A percentile compares a stretch with the other conserved stretches of the same genome.
These are phyloP conservation scores for Phytophthora capsici DNA, from an alignment of 352 stramenopile genomes.

Conservation along the genomic window DNA sequence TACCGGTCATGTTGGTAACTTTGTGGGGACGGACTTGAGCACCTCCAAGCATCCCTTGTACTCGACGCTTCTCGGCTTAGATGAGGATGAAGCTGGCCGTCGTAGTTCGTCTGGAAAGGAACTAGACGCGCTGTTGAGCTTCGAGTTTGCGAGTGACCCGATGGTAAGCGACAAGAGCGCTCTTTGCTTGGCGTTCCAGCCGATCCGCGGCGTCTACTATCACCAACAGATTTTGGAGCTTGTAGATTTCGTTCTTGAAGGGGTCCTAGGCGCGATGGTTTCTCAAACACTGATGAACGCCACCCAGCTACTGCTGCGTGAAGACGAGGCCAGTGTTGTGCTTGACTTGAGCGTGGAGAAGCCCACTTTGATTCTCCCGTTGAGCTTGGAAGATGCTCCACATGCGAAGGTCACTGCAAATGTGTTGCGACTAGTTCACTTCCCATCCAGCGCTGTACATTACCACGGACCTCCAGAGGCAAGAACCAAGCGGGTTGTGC, in stretches of 20 bases:
- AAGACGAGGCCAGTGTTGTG: conserved; percentile 63
- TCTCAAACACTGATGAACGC: conserved; percentile 73
- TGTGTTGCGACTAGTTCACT: conserved; percentile 61
- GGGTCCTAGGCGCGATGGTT: conserved; percentile 75
- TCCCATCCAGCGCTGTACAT: conserved; percentile 62
- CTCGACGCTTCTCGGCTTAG: conserved; percentile 66
- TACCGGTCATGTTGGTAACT: conserved; percentile 69
- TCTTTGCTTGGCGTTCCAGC: conserved; percentile 60
- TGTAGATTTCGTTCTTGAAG: conserved; percentile 84
- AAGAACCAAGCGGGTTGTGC: conserved; percentile 41
- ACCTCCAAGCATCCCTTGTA: conserved; percentile 74
- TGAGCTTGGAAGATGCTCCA: conserved; percentile 54
- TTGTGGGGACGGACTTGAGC: conserved; percentile 76
- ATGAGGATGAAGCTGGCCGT: conserved; percentile 38
- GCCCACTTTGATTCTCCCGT: conserved; percentile 73
- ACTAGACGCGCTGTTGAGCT: conserved; percentile 29
- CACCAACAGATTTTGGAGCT: conserved; percentile 88
- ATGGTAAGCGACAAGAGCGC: conserved; percentile 44
- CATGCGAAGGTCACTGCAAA: conserved; percentile 71
- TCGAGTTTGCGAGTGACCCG: conserved; percentile 32
- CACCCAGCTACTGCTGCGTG: conserved; percentile 72
- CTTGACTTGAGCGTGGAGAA: conserved; percentile 61
- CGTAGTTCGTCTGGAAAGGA: conserved; percentile 8
- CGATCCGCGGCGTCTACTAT: conserved; percentile 83
- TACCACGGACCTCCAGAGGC: conserved; percentile 43